Evolutionary conservation across 1,284 basidiomycete genomes (phyloP).

Genomic region (Malassezia yamatoensis): DNA sequence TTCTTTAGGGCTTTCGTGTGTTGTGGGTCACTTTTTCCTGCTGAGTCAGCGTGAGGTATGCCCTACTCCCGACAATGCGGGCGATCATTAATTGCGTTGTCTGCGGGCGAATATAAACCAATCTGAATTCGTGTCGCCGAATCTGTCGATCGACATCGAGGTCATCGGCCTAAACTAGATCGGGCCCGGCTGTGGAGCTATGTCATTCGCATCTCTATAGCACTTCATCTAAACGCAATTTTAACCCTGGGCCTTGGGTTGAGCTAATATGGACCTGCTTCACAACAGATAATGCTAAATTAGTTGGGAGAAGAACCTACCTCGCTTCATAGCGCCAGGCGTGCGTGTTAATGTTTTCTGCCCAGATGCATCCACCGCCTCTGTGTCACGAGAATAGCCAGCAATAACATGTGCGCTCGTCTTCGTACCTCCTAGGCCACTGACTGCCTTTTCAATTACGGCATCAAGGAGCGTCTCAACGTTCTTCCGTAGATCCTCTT

Average conservation of each 20-base stretch:
- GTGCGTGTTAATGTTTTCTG: not conserved
- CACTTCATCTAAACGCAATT: slow-evolving; percentile 48
- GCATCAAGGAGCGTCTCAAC: slow-evolving; percentile 66
- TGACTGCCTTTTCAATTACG: slow-evolving; percentile 51
- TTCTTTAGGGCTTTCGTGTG: not conserved
- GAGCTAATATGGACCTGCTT: slow-evolving; percentile 68
- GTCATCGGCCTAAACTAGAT: not conserved
- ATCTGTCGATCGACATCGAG: not conserved
- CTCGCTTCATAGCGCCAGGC: slow-evolving; percentile 1
- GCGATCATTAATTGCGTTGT: no score
- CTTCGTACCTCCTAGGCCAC: slow-evolving; percentile 13
- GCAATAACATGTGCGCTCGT: slow-evolving; percentile 8
- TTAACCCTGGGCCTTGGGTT: slow-evolving; percentile 75
- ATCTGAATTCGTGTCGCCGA: no score
- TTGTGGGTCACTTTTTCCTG: not conserved
- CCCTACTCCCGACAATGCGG: not conserved
- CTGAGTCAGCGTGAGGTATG: slow-evolving; percentile 2
- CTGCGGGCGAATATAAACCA: no score
- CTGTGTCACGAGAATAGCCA: slow-evolving; percentile 10
- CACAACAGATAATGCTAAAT: slow-evolving; percentile 28
- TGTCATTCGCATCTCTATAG: not conserved
- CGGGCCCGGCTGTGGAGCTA: no score
- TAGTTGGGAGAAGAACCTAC: not conserved
- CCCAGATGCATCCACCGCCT: not conserved
- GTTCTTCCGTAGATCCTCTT: slow-evolving; percentile 68